A percentile compares a stretch with the other conserved stretches of the same genome.
Conservation (phyloP, 179 eudicot species). For the Silene vulgaris region DNA sequence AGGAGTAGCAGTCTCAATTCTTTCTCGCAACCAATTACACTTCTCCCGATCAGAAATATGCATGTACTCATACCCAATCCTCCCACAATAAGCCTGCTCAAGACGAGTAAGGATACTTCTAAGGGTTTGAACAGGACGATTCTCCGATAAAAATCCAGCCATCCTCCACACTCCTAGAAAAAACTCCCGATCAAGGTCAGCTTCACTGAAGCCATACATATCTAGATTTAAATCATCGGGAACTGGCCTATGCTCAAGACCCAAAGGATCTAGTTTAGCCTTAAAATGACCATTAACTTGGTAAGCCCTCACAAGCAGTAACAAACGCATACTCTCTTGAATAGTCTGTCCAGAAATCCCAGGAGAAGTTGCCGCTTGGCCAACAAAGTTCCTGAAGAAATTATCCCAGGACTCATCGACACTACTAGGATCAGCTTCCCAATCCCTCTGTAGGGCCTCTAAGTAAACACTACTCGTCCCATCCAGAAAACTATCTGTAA, state of each 20-base stretch:
- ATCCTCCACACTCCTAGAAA: constrained; percentile 86
- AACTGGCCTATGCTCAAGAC: constrained; percentile 54
- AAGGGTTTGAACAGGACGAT: constrained; percentile 88
- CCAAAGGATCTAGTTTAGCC: constrained; percentile 80
- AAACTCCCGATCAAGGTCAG: constrained; percentile 87
- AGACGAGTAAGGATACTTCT: constrained; percentile 71
- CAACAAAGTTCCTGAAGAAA: constrained; percentile 87
- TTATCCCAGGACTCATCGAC: constrained; percentile 99
- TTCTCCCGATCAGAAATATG: constrained; percentile 77
- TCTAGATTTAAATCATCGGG: constrained; percentile 68
- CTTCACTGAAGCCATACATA: constrained; percentile 75
- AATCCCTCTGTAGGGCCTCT: constrained; percentile 88
- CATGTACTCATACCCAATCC: constrained; percentile 91
- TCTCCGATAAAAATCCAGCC: constrained; percentile 91
- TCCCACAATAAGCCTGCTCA: constrained; percentile 96
- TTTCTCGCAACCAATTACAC: constrained; percentile 92
- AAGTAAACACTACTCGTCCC: constrained; percentile 86
- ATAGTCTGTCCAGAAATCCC: constrained; percentile 90
- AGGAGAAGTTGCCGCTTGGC: constrained; percentile 64
- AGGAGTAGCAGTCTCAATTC: constrained; percentile 77
- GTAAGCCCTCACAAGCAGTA: constrained; percentile 85
- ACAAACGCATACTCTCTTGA: constrained; percentile 86
- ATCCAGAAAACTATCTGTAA: constrained; percentile 79
- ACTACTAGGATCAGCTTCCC: constrained; percentile 91
- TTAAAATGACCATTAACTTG: constrained; percentile 94